Evolutionary conservation across 176 grass and related monocot genomes (phyloP).

Genomic region (Paspalum vaginatum): DNA sequence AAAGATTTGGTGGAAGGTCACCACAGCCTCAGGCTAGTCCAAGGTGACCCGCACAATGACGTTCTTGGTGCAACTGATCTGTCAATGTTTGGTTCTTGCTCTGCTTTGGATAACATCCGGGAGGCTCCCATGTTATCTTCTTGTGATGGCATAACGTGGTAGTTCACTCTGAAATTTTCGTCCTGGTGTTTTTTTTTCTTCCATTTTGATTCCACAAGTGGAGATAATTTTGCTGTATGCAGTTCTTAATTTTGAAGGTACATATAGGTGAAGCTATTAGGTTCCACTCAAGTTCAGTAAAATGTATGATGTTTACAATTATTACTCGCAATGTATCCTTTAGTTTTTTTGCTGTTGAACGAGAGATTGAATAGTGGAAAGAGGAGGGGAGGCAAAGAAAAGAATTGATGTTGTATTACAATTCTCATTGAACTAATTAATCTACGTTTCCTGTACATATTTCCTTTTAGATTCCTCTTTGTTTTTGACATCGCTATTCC

Average conservation of each 20-base stretch:
- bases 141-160: slow-evolving; percentile 37
- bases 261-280: slow-evolving; percentile 1
- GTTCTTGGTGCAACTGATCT: slow-evolving; percentile 36
- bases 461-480: neutral
- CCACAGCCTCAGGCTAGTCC: slow-evolving; percentile 15
- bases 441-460: too few species aligned
- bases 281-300: neutral
- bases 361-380: slow-evolving; percentile 1
- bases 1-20: slow-evolving; percentile 36
- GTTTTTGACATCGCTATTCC: slow-evolving; percentile 10
- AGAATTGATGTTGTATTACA: neutral
- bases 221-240: neutral
- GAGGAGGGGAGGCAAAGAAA: neutral
- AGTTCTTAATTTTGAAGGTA: neutral
- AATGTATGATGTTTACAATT: neutral
- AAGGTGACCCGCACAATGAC: slow-evolving; percentile 20
- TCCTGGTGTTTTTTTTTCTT: neutral
- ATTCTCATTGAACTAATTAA: neutral
- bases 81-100: slow-evolving; percentile 31
- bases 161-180: slow-evolving; percentile 17
- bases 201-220: neutral
- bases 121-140: slow-evolving; percentile 22
- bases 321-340: slow-evolving; percentile 9
- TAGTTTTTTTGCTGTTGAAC: neutral
- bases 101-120: slow-evolving; percentile 34